A percentile compares a stretch with the other conserved stretches of the same genome.
Evolutionary conservation across 768 basidiomycete genomes (phyloP).

Genomic region (Rhizopogon rudus): DNA sequence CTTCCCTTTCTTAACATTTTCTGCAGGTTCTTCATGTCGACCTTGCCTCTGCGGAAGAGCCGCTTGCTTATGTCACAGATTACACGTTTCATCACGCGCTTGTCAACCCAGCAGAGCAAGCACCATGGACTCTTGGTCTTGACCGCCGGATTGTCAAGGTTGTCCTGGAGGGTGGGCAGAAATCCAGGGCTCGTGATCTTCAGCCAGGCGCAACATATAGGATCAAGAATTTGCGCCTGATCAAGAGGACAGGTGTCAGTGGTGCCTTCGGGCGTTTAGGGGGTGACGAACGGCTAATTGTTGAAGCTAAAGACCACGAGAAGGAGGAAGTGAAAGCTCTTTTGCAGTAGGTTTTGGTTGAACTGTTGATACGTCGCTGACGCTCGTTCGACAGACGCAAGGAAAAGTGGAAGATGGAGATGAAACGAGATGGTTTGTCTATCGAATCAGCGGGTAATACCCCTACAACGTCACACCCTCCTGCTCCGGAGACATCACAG

Average conservation of each 20-base stretch:
- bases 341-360: background rate
- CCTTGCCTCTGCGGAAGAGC: conserved; percentile 24
- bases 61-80: conserved; percentile 58
- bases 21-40: conserved; percentile 43
- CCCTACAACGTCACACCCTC: background rate
- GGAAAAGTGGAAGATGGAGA: conserved; percentile 25
- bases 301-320: conserved; percentile 11
- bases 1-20: background rate
- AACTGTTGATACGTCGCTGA: background rate
- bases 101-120: conserved; percentile 17
- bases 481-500: conserved; percentile 1
- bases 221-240: conserved; percentile 50
- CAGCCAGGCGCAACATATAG: conserved; percentile 37
- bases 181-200: conserved; percentile 32
- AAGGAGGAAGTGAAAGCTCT: conserved; percentile 15
- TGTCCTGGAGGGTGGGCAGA: conserved; percentile 44
- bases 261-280: conserved; percentile 21
- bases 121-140: conserved; percentile 41
- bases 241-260: conserved; percentile 17
- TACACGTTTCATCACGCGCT: conserved; percentile 52
- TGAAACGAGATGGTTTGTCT: conserved; percentile 5
- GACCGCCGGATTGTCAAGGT: conserved; percentile 49
- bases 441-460: background rate
- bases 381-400: conserved; percentile 24
- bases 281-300: conserved; percentile 23